Base-by-base conservation (phyloP, 176 grass and related monocot genomes). In the Cenchrus americanus region DNA sequence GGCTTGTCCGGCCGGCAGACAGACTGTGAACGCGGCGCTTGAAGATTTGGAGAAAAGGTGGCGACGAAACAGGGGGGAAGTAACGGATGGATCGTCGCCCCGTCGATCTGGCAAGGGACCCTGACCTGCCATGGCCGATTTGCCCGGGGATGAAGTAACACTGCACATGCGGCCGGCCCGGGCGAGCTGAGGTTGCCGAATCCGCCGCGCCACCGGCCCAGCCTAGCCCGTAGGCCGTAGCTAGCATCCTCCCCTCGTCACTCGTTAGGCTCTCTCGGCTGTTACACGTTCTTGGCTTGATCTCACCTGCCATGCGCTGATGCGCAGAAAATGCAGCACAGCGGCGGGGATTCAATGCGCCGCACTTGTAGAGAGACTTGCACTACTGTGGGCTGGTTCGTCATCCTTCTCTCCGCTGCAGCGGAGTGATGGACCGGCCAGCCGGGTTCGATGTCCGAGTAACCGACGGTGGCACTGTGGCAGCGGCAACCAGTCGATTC, bases 281-380 rank as follows among this genome's bases (percentile, higher is more conserved):
- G 37, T 43, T 18, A 22, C 10, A 22, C 10, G 21, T 60, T 10
- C 49, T 9, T 5, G 10, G 13, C 15, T 15, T 51, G n/a, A n/a
- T n/a, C n/a, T n/a, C n/a, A n/a, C n/a, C n/a, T n/a, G 55, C 55
- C n/a, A 24, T 61, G 58, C n/a, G n/a, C n/a, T 47, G 47, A 44
- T 13, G 69, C 43, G 21, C 14, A 49, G 34, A 37, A 37, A 44
- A 43, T 42, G n/a, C 22, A 47, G 12, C 69, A 73, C 69, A 27
- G 46, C 70, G 30, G 30, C 15, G 10, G 62, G 42, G 26, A 69
- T 89, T 86, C 50, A 83, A 83, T 90, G 88, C 88, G 84, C 88
- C 88, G 88, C 73, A 30, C 0, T 60, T 73, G 88, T 90, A 73
- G 63, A 44, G 40, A 30, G 19, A 37, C 34, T 37, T 37, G 34